These are phyloP conservation scores for Paulownia fortunei DNA, from an alignment of 257 asterid genomes.

Conservation along the genomic window DNA sequence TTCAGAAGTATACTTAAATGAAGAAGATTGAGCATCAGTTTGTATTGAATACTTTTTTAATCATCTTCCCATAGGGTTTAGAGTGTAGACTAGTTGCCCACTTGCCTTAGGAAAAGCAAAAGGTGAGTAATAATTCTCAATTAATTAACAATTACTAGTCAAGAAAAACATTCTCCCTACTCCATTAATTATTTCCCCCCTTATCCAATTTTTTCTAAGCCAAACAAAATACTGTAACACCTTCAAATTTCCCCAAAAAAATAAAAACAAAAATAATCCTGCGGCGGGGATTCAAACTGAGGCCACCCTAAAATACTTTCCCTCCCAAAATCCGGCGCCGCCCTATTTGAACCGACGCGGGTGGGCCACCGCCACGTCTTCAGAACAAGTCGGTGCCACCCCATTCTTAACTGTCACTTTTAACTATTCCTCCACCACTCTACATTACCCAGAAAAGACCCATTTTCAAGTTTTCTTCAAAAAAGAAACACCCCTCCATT, in stretches of 20 bases:
- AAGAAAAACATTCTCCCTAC: conserved; percentile 6
- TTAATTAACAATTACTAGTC: not conserved
- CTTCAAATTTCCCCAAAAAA: not conserved
- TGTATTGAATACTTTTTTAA: not conserved
- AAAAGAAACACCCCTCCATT: not conserved
- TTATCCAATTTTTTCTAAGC: not conserved
- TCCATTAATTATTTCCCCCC: not conserved
- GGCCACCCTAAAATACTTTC: conserved; percentile 36
- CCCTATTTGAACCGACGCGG: conserved; percentile 49
- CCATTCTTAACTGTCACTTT: conserved; percentile 56
- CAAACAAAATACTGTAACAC: not conserved
- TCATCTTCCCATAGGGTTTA: not conserved
- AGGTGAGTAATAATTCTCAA: conserved; percentile 1
- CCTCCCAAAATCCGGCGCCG: conserved; percentile 64
- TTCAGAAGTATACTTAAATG: too few relatives aligned
- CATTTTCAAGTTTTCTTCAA: not conserved
- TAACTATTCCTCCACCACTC: conserved; percentile 22
- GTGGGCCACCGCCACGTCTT: conserved; percentile 49
- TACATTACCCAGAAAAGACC: not conserved
- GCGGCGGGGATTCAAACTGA: conserved; percentile 27
- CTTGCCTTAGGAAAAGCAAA: not conserved
- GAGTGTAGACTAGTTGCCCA: not conserved
- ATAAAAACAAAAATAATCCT: not conserved
- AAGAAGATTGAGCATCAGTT: not conserved
- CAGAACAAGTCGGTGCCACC: conserved; percentile 62